These are phyloP conservation scores for Eucalyptus regnans DNA, from an alignment of 345 rosid species.

Conservation along the genomic window DNA sequence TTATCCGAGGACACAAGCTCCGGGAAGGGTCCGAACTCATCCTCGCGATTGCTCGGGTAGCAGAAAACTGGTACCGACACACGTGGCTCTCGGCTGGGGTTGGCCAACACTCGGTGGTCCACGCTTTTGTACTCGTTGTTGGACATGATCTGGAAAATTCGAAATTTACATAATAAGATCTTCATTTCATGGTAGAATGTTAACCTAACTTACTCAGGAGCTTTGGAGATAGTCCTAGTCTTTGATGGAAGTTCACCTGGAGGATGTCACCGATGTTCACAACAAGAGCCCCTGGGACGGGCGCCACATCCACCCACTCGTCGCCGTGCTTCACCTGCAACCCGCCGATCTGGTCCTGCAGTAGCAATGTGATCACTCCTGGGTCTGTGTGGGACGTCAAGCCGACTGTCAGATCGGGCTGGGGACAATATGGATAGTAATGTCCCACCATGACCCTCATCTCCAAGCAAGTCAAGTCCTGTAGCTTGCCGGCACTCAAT, in stretches of 20 bases:
- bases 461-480: conserved; percentile 22
- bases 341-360: conserved; percentile 32
- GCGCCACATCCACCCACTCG: conserved; percentile 38
- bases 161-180: background rate
- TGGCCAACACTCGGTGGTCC: conserved; percentile 36
- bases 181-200: background rate
- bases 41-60: conserved; percentile 9
- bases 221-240: no score
- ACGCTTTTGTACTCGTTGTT: conserved; percentile 34
- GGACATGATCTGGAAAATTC: conserved; percentile 19
- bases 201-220: background rate
- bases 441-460: conserved; percentile 26
- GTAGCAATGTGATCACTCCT: conserved; percentile 22
- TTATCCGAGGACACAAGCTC: conserved; percentile 26
- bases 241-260: conserved; percentile 11
- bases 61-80: conserved; percentile 23
- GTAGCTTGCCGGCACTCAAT: conserved; percentile 7
- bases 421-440: conserved; percentile 40
- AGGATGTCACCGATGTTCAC: conserved; percentile 37
- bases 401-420: conserved; percentile 43
- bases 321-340: conserved; percentile 33
- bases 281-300: conserved; percentile 30
- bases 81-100: conserved; percentile 10
- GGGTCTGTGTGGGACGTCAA: conserved; percentile 30
- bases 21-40: conserved; percentile 16